Evolutionary conservation across 495 filamentous ascomycete species (phyloP).

Genomic region (Cladorrhinum samala): DNA sequence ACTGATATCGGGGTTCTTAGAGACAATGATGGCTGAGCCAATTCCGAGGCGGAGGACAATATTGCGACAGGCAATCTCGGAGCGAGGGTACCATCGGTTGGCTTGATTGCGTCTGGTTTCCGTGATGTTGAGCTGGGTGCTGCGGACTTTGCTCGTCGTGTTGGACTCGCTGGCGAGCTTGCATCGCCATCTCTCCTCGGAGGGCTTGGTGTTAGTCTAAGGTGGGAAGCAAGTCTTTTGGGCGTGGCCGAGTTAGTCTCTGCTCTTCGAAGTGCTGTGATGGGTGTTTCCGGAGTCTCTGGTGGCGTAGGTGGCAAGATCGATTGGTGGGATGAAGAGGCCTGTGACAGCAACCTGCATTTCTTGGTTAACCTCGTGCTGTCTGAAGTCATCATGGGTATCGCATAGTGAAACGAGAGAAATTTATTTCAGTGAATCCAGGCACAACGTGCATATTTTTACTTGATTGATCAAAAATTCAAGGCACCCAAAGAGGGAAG

Average conservation of each 20-base stretch:
- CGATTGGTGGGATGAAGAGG: neutral
- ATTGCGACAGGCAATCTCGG: too few species aligned
- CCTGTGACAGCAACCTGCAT: neutral
- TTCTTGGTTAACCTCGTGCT: neutral
- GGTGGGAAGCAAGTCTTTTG: neutral
- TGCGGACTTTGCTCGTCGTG: neutral
- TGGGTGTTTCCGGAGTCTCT: neutral
- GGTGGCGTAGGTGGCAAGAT: neutral
- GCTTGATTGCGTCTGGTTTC: neutral
- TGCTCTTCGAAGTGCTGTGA: neutral
- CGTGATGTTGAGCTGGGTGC: neutral
- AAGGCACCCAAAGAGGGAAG: too few species aligned
- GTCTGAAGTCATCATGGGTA: too few species aligned
- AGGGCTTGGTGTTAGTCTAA: neutral
- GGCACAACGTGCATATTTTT: too few species aligned
- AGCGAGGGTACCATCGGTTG: neutral
- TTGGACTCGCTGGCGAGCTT: neutral
- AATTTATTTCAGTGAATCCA: too few species aligned
- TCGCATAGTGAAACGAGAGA: too few species aligned
- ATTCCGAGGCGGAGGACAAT: too few species aligned
- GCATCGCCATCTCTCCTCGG: neutral
- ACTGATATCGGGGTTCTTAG: too few species aligned
- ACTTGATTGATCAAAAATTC: too few species aligned
- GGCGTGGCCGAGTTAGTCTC: neutral
- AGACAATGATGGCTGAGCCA: too few species aligned